These are phyloP conservation scores for Beverwykella pulmonaria DNA, from an alignment of 495 filamentous ascomycete species.

Conservation along the genomic window DNA sequence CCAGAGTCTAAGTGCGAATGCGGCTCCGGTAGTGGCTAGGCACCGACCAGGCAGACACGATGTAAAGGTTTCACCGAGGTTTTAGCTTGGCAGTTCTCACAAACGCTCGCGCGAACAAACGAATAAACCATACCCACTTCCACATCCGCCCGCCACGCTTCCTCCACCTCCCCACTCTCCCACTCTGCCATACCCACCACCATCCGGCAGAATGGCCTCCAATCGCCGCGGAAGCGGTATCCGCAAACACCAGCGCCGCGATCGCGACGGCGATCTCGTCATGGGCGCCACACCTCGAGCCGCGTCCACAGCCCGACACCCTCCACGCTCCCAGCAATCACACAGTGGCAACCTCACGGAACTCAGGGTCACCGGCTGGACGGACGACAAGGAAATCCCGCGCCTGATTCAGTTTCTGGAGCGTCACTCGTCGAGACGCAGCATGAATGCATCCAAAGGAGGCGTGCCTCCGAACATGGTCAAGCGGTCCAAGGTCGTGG, in stretches of 20 bases:
- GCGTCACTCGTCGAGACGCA: slow-evolving; percentile 67
- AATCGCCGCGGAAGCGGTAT: slow-evolving; percentile 8
- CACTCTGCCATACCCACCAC: slow-evolving; percentile 2
- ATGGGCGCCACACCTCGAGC: slow-evolving; percentile 31
- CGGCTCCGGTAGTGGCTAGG: not conserved
- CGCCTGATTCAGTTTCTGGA: slow-evolving; percentile 78
- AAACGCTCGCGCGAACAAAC: not conserved
- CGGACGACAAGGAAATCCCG: slow-evolving; percentile 70
- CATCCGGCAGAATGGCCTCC: slow-evolving; percentile 3
- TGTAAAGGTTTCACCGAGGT: not conserved
- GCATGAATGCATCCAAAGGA: slow-evolving; percentile 48
- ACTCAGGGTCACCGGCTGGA: slow-evolving; percentile 70
- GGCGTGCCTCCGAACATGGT: slow-evolving; percentile 56
- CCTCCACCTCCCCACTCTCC: not conserved
- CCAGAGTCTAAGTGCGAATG: not conserved
- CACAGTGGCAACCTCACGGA: slow-evolving; percentile 23
- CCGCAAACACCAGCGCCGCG: slow-evolving; percentile 20
- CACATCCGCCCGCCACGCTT: not conserved
- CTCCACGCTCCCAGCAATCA: not conserved
- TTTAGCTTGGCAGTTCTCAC: not conserved
- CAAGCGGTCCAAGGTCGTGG: slow-evolving; percentile 56
- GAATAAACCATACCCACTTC: not conserved
- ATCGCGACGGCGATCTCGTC: slow-evolving; percentile 40
- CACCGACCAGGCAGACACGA: not conserved
- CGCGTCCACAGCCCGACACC: not conserved